Evolutionary conservation across 31 red algal species (phyloP).

Genomic region (Odonthalia washingtoniensis): DNA sequence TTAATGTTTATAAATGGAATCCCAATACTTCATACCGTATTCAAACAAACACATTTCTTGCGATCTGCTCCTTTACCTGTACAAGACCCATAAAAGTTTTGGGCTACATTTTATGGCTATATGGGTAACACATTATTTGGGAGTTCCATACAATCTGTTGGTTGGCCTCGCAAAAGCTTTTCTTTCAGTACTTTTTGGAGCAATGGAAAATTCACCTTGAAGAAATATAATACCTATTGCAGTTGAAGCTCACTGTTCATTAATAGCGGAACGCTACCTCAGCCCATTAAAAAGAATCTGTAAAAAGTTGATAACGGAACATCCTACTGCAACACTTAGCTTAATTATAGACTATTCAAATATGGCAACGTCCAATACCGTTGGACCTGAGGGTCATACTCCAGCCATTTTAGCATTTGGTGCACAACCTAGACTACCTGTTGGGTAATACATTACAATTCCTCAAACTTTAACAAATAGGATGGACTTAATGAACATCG

Average conservation of each 20-base stretch:
- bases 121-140: background rate
- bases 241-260: background rate
- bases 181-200: conserved; percentile 1
- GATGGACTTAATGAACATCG: too few relatives aligned
- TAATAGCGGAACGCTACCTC: background rate
- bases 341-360: conserved; percentile 1
- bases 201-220: background rate
- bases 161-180: background rate
- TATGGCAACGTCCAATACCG: background rate
- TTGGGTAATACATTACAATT: background rate
- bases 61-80: background rate
- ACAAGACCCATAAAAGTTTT: background rate
- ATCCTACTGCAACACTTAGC: background rate
- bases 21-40: background rate
- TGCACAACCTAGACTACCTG: background rate
- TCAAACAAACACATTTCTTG: background rate
- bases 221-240: background rate
- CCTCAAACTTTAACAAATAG: too few relatives aligned
- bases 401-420: conserved; percentile 1
- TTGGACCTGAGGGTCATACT: conserved; percentile 15
- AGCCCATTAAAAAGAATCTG: background rate
- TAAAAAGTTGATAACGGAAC: background rate
- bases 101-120: background rate
- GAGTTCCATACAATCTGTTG: background rate
- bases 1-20: background rate